Evolutionary conservation across 352 stramenopile genomes (phyloP).

Genomic region (Phytophthora pinifolia): DNA sequence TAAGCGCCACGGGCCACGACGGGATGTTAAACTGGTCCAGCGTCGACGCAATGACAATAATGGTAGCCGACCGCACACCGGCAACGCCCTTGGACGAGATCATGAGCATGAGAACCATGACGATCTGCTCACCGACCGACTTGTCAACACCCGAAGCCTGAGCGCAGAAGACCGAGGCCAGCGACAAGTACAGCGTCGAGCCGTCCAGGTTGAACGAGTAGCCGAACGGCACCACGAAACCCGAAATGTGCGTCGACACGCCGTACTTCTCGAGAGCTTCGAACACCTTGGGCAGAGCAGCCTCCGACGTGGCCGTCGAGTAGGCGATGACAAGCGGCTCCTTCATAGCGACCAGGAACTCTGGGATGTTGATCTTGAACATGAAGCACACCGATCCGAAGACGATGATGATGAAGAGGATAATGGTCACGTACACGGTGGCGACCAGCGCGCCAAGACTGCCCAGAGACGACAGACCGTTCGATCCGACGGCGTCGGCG

Average conservation of each 20-base stretch:
- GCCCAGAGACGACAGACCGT: too few species aligned
- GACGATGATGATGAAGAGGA: too few species aligned
- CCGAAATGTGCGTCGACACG: conserved; percentile 48
- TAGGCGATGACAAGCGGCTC: conserved; percentile 60
- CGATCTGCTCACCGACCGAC: conserved; percentile 53
- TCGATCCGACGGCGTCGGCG: too few species aligned
- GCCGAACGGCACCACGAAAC: conserved; percentile 60
- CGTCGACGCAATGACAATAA: conserved; percentile 51
- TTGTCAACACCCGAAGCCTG: conserved; percentile 50
- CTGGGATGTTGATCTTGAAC: conserved; percentile 47
- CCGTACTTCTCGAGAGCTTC: conserved; percentile 53
- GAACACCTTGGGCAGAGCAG: conserved; percentile 60
- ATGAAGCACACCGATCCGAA: conserved; percentile 38
- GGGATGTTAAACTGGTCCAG: conserved; percentile 58
- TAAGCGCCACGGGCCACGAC: conserved; percentile 55
- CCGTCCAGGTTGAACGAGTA: conserved; percentile 78
- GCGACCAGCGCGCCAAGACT: too few species aligned
- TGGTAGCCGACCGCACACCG: conserved; percentile 44
- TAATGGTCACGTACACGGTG: too few species aligned
- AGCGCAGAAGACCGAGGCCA: conserved; percentile 53
- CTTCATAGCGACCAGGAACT: conserved; percentile 50
- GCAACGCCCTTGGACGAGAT: conserved; percentile 60
- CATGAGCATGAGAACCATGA: conserved; percentile 64
- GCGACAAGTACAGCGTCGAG: conserved; percentile 61
- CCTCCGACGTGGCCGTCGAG: conserved; percentile 56